Evolutionary conservation across 2,329 filamentous ascomycete species (phyloP).

Genomic region (Pestalotiopsis sp.): DNA sequence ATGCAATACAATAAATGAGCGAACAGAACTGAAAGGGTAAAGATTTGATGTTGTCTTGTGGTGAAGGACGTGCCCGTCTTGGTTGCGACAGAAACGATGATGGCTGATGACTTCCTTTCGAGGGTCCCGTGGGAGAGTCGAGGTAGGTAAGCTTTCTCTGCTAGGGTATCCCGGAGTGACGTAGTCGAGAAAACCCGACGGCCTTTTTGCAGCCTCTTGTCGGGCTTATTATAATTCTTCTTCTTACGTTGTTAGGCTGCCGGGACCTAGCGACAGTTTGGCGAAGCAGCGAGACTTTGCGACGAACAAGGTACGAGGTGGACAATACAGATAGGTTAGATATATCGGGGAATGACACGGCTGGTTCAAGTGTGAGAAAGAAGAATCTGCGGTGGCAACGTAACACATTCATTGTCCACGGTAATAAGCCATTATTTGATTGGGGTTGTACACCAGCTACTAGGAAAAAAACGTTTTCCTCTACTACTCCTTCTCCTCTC

Average conservation of each 20-base stretch:
- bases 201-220: background rate
- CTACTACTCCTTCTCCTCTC: background rate
- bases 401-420: background rate
- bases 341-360: too few species aligned
- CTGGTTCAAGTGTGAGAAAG: background rate
- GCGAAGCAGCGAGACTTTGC: background rate
- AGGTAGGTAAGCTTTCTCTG: background rate
- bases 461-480: background rate
- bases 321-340: too few species aligned
- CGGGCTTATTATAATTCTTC: background rate
- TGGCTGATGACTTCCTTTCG: background rate
- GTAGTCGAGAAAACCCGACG: slow-evolving; percentile 8
- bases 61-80: background rate
- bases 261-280: background rate
- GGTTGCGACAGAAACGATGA: background rate
- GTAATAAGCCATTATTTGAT: background rate
- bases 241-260: background rate
- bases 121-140: background rate
- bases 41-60: background rate
- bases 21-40: background rate
- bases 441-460: background rate
- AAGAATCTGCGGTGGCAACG: background rate
- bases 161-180: slow-evolving; percentile 7
- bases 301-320: too few species aligned
- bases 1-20: background rate